phyloP scores from a whole-genome alignment of 2,329 filamentous ascomycete genomes.

The Leptographium galeiforme region DNA sequence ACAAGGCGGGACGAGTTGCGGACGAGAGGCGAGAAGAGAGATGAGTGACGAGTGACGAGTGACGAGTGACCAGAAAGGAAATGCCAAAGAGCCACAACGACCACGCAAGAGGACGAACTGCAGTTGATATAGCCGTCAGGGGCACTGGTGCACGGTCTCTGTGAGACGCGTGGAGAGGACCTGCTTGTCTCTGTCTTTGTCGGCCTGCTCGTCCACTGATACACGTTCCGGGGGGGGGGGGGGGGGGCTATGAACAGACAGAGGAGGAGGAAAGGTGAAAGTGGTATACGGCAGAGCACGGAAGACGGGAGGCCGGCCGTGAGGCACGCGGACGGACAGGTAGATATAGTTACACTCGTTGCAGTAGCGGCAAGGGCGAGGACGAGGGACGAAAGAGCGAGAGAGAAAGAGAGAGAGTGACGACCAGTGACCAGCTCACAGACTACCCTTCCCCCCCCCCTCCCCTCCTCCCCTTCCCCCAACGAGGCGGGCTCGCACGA shows the following conservation, averaged over 20 bases:
- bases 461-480: too few relatives aligned
- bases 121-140: background rate
- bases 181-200: background rate
- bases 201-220: background rate
- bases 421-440: background rate
- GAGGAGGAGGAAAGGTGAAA: background rate
- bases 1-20: too few relatives aligned
- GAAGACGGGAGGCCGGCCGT: background rate
- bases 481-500: too few relatives aligned
- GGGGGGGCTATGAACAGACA: background rate
- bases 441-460: background rate
- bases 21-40: background rate
- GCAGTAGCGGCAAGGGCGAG: too few relatives aligned
- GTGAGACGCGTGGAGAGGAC: background rate
- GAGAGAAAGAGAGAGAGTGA: background rate
- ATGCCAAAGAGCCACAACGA: background rate
- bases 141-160: background rate
- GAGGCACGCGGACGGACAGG: background rate
- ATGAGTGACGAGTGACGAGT: too few relatives aligned
- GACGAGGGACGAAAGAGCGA: background rate
- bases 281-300: background rate
- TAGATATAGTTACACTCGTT: constrained; percentile 1
- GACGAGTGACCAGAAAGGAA: too few relatives aligned
- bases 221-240: background rate
- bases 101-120: background rate